A percentile compares a stretch with the other conserved stretches of the same genome.
These are phyloP conservation scores for Orbilia blumenaviensis DNA, from an alignment of 2,329 filamentous ascomycete genomes.

Conservation along the genomic window DNA sequence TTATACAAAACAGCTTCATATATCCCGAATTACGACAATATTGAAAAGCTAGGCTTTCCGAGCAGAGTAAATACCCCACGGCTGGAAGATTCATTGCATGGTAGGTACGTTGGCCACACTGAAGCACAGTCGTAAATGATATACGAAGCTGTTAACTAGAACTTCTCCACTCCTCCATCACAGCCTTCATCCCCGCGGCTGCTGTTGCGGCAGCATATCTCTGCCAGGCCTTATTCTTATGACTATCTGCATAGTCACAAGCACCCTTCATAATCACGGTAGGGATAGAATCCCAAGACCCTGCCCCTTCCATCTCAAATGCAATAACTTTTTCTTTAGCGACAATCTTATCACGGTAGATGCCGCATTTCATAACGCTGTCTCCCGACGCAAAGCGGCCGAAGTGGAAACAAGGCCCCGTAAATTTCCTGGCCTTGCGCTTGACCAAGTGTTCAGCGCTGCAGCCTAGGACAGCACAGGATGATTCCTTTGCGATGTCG, in stretches of 20 bases:
- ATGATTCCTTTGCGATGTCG: too few species aligned
- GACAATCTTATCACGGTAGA: slow-evolving; percentile 57
- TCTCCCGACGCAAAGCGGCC: slow-evolving; percentile 60
- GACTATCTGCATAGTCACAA: slow-evolving; percentile 62
- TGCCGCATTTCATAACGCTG: slow-evolving; percentile 59
- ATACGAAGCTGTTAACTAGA: too few species aligned
- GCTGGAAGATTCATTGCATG: too few species aligned
- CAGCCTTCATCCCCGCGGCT: slow-evolving; percentile 57
- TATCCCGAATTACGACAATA: too few species aligned
- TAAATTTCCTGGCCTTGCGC: not conserved
- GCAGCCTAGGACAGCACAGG: not conserved
- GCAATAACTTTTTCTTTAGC: slow-evolving; percentile 47
- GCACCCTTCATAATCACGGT: slow-evolving; percentile 62
- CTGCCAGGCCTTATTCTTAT: slow-evolving; percentile 59
- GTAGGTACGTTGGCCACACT: too few species aligned
- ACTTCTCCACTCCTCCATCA: too few species aligned
- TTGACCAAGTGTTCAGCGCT: not conserved
- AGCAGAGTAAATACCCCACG: too few species aligned
- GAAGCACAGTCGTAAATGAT: too few species aligned
- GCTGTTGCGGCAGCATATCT: slow-evolving; percentile 58
- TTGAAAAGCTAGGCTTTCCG: too few species aligned
- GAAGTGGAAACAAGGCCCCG: slow-evolving; percentile 57
- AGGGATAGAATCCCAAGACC: slow-evolving; percentile 58
- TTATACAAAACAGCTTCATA: too few species aligned
- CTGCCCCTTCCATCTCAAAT: slow-evolving; percentile 60